These are phyloP conservation scores for Sordariomycetes sp. DNA, from an alignment of 2,329 filamentous ascomycete species.

Conservation along the genomic window DNA sequence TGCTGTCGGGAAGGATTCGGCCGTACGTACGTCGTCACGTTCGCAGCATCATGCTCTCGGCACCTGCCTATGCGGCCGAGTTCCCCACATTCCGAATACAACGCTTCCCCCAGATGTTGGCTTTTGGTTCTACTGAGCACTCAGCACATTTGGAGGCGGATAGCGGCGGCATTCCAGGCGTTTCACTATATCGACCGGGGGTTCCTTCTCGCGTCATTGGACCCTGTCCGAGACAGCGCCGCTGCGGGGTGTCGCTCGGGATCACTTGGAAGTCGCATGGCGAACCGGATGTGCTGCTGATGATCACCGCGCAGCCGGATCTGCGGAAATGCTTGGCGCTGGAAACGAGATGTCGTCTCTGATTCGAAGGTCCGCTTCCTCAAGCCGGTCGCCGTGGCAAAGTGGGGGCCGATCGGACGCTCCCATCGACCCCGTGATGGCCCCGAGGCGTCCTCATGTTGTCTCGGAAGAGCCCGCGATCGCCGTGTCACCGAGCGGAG, in stretches of 20 bases:
- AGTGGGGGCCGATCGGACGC: background rate
- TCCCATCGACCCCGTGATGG: background rate
- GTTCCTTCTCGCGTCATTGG: background rate
- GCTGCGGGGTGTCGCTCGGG: background rate
- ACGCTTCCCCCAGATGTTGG: too few relatives aligned
- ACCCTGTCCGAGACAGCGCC: background rate
- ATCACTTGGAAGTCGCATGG: background rate
- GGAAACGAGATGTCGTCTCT: background rate
- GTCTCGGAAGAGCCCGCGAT: background rate
- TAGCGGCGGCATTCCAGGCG: background rate
- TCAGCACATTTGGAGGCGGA: background rate
- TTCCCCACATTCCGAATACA: too few relatives aligned
- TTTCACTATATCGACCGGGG: background rate
- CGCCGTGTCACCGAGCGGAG: background rate
- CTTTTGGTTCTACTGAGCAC: background rate
- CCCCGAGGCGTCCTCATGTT: background rate
- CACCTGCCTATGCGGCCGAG: too few relatives aligned
- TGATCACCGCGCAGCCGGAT: background rate
- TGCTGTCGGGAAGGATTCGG: background rate
- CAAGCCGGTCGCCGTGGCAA: background rate
- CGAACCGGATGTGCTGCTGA: background rate
- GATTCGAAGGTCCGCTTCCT: background rate
- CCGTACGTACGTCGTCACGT: too few relatives aligned
- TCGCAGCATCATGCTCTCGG: too few relatives aligned
- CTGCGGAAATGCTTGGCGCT: background rate